Evolutionary conservation across 2,329 filamentous ascomycete genomes (phyloP).

Genomic region (Cladophialophora chaetospira): DNA sequence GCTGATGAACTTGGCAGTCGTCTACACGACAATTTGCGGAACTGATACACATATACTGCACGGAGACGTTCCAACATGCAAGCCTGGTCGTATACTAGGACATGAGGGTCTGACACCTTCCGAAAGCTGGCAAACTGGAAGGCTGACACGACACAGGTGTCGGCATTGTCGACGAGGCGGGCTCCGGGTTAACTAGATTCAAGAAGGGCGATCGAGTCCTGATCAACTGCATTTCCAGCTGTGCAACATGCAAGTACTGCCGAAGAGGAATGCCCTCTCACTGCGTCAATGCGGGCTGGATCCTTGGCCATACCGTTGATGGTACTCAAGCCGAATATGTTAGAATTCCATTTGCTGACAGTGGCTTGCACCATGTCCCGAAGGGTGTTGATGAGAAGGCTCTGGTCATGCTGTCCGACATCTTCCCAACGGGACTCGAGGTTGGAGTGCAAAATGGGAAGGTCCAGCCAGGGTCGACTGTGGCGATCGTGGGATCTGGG

Average conservation of each 20-base stretch:
- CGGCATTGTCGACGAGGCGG: constrained; percentile 50
- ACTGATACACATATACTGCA: constrained; percentile 60
- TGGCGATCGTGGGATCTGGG: constrained; percentile 59
- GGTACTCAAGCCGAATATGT: constrained; percentile 62
- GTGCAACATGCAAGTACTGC: constrained; percentile 56
- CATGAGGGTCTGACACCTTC: constrained; percentile 53
- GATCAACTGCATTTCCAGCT: constrained; percentile 55
- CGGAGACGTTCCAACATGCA: constrained; percentile 54
- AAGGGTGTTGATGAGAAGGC: constrained; percentile 45
- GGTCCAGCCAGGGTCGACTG: constrained; percentile 54
- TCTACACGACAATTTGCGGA: constrained; percentile 56
- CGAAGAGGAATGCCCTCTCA: constrained; percentile 55
- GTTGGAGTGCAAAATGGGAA: constrained; percentile 56
- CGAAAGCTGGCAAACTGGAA: too few species aligned
- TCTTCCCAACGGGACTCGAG: constrained; percentile 59
- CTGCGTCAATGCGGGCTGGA: constrained; percentile 58
- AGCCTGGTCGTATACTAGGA: constrained; percentile 52
- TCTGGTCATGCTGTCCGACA: constrained; percentile 57
- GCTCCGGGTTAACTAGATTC: constrained; percentile 49
- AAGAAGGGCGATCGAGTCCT: constrained; percentile 56
- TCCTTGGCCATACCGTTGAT: constrained; percentile 55
- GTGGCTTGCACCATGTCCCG: constrained; percentile 51
- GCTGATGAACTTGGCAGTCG: constrained; percentile 33
- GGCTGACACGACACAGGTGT: too few species aligned
- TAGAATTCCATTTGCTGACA: constrained; percentile 54